Evolutionary conservation across 306 rosid genomes (phyloP).

Genomic region (Rosa lucieae): DNA sequence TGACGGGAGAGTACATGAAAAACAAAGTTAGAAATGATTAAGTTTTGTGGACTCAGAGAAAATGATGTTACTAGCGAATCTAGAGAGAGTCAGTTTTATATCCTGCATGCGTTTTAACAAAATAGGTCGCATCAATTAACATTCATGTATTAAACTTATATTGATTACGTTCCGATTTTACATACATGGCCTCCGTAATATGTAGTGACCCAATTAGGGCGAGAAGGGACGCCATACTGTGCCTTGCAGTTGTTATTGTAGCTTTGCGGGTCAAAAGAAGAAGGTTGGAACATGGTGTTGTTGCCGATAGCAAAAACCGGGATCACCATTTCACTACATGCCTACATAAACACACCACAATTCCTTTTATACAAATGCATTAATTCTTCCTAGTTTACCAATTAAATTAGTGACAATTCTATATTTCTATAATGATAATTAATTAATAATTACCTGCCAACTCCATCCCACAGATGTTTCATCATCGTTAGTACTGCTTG

Average conservation of each 20-base stretch:
- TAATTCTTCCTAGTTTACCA: neutral
- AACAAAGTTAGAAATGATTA: neutral
- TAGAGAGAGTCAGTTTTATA: constrained; percentile 44
- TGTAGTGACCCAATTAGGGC: constrained; percentile 58
- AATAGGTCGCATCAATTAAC: too few relatives aligned
- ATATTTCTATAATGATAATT: too few relatives aligned
- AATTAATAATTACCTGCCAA: constrained; percentile 54
- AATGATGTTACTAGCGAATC: constrained; percentile 62
- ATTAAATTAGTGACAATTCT: too few relatives aligned
- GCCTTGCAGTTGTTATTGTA: constrained; percentile 29
- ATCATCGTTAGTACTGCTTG: neutral
- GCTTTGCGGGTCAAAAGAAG: neutral
- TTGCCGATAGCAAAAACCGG: constrained; percentile 23
- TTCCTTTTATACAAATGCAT: neutral
- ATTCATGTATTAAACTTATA: too few relatives aligned
- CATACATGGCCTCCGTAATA: constrained; percentile 76
- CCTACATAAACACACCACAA: constrained; percentile 24
- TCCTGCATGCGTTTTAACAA: constrained; percentile 33
- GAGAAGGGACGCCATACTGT: constrained; percentile 52
- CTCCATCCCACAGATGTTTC: constrained; percentile 41
- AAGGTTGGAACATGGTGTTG: constrained; percentile 43
- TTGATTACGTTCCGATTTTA: neutral
- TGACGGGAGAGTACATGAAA: neutral
- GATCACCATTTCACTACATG: constrained; percentile 50
- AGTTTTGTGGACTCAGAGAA: constrained; percentile 33